A percentile compares a stretch with the other conserved stretches of the same genome.
phyloP scores from a whole-genome alignment of 164 flowering plant species.

The Tetrastigma voinierianum region DNA sequence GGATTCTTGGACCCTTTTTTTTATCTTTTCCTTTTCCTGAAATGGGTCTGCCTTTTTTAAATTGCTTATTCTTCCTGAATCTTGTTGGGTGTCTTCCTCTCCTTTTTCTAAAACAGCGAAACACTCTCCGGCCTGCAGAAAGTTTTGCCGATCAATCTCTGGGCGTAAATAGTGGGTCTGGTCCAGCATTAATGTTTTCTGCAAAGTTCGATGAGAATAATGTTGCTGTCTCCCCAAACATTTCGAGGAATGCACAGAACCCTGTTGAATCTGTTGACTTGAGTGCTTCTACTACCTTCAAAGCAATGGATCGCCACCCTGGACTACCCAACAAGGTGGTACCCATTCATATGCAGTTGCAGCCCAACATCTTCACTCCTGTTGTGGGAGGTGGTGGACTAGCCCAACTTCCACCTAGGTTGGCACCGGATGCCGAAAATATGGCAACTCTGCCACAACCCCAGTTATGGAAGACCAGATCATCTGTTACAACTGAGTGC shows the following conservation, averaged over 20 bases:
- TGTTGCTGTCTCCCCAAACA: conserved; percentile 11
- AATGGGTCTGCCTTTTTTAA: no score
- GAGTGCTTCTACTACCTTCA: conserved; percentile 18
- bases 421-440: conserved; percentile 23
- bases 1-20: no score
- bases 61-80: background rate
- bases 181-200: conserved; percentile 22
- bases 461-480: conserved; percentile 21
- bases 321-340: conserved; percentile 18
- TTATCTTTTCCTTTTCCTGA: no score
- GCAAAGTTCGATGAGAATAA: conserved; percentile 32
- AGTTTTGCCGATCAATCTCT: conserved; percentile 24
- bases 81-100: background rate
- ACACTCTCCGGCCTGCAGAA: conserved; percentile 22
- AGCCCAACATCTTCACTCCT: conserved; percentile 23
- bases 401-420: conserved; percentile 14
- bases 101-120: conserved; percentile 23
- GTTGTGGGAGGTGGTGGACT: conserved; percentile 12
- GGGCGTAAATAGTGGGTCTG: conserved; percentile 16
- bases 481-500: conserved; percentile 13
- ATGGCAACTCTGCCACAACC: conserved; percentile 23
- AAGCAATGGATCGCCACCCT: conserved; percentile 26
- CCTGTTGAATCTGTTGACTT: conserved; percentile 23
- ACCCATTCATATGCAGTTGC: conserved; percentile 28
- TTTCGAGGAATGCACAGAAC: conserved; percentile 19